Conservation (phyloP, 2,329 filamentous ascomycete genomes). For the Arthroderma sp. region DNA sequence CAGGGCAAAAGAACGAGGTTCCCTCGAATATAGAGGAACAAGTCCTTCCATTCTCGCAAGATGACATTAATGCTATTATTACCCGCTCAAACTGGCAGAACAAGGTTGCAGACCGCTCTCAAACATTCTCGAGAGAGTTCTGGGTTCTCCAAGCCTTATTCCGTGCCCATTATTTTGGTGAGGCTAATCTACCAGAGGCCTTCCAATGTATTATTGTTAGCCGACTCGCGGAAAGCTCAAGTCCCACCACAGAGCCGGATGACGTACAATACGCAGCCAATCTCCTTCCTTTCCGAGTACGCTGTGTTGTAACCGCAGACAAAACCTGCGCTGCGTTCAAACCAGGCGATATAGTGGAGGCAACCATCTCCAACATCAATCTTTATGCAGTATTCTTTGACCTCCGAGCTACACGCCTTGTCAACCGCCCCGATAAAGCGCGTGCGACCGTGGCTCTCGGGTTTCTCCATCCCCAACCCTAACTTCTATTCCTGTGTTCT, state of each 20-base stretch:
- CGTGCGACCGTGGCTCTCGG: constrained; percentile 7
- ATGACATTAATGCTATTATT: constrained; percentile 40
- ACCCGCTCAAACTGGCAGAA: constrained; percentile 32
- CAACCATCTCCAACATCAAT: constrained; percentile 13
- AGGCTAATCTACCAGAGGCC: constrained; percentile 40
- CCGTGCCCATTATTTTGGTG: constrained; percentile 46
- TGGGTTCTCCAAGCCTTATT: constrained; percentile 46
- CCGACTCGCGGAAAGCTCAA: constrained; percentile 23
- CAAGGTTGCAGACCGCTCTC: constrained; percentile 31
- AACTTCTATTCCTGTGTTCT: background rate
- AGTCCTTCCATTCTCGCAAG: constrained; percentile 37
- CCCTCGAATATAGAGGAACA: constrained; percentile 26
- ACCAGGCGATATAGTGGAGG: constrained; percentile 16
- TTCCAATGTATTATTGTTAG: constrained; percentile 30
- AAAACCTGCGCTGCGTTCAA: constrained; percentile 8
- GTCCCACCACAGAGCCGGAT: background rate
- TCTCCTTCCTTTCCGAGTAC: constrained; percentile 15
- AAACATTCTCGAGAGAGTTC: constrained; percentile 27
- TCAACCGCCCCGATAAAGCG: constrained; percentile 10
- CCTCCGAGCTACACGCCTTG: constrained; percentile 10
- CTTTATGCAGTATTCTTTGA: constrained; percentile 14
- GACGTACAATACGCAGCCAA: constrained; percentile 13
- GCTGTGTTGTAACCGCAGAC: constrained; percentile 13
- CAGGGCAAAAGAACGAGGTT: constrained; percentile 25
- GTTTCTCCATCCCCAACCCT: constrained; percentile 4